Evolutionary conservation across 768 basidiomycete species (phyloP).

Genomic region (Podaxis sp.): DNA sequence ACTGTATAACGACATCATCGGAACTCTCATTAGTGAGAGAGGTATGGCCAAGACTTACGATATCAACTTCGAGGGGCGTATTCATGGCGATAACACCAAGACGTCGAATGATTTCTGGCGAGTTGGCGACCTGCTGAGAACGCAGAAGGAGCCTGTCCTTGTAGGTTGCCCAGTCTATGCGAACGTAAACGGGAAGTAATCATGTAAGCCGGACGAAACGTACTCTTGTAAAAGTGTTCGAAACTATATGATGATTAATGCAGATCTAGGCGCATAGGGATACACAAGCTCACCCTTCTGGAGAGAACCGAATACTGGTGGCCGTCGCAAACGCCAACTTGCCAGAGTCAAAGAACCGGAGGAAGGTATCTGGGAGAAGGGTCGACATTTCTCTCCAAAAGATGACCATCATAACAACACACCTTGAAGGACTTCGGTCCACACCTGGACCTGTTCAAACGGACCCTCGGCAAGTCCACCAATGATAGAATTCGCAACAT

Average conservation of each 20-base stretch:
- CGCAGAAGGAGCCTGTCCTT: constrained; percentile 46
- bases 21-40: not conserved
- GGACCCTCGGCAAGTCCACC: constrained; percentile 47
- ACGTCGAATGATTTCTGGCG: constrained; percentile 46
- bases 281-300: constrained; percentile 31
- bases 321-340: constrained; percentile 47
- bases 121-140: constrained; percentile 50
- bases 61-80: constrained; percentile 49
- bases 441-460: constrained; percentile 47
- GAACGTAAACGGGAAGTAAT: not conserved
- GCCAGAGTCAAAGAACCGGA: constrained; percentile 45
- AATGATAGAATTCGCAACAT: constrained; percentile 49
- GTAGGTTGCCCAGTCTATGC: constrained; percentile 42
- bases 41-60: constrained; percentile 27
- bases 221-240: constrained; percentile 47
- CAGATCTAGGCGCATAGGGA: not conserved
- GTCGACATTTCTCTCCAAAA: not conserved
- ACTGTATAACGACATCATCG: constrained; percentile 22
- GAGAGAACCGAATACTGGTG: constrained; percentile 44
- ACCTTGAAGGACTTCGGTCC: constrained; percentile 49
- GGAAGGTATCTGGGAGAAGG: constrained; percentile 35
- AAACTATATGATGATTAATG: constrained; percentile 25
- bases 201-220: constrained; percentile 7
- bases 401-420: not conserved
- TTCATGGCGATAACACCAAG: constrained; percentile 53